A percentile compares a stretch with the other conserved stretches of the same genome.
These are phyloP conservation scores for Protomyces inouyei DNA, from an alignment of 1,139 yeast species.

Conservation along the genomic window DNA sequence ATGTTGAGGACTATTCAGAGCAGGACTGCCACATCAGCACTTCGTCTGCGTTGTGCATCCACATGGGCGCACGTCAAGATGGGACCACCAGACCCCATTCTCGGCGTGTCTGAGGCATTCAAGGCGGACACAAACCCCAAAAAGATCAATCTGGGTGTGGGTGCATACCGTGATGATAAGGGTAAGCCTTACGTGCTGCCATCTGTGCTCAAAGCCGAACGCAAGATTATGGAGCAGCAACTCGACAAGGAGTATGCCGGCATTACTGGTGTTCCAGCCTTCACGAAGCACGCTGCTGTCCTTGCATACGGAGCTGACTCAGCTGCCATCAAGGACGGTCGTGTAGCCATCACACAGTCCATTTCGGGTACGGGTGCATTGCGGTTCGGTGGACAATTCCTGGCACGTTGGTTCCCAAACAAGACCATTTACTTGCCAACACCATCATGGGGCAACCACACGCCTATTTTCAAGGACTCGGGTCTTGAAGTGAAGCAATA, in stretches of 20 bases:
- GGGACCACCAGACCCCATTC: constrained; percentile 47
- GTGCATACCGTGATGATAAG: constrained; percentile 88
- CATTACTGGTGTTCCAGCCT: constrained; percentile 69
- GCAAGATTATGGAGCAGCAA: constrained; percentile 48
- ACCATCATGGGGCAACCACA: constrained; percentile 76
- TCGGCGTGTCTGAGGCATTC: constrained; percentile 47
- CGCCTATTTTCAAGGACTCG: constrained; percentile 47
- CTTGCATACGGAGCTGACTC: constrained; percentile 62
- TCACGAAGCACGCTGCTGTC: constrained; percentile 69
- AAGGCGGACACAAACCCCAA: constrained; percentile 48
- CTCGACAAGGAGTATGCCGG: constrained; percentile 88
- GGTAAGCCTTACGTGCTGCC: constrained; percentile 96
- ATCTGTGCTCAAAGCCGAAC: constrained; percentile 70
- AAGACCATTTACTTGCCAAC: constrained; percentile 54
- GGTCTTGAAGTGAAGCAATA: constrained; percentile 50
- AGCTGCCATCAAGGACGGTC: constrained; percentile 43
- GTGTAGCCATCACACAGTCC: constrained; percentile 61
- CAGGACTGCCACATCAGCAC: neutral
- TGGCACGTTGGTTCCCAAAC: constrained; percentile 49
- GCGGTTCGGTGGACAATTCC: constrained; percentile 60
- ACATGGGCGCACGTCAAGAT: constrained; percentile 34
- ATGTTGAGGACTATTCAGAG: constrained; percentile 22
- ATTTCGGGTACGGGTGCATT: constrained; percentile 72
- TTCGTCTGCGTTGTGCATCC: constrained; percentile 19
- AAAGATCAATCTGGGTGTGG: constrained; percentile 89